Base-by-base conservation (phyloP, 78 protist genomes). In the Cavenderia fasciculata region DNA sequence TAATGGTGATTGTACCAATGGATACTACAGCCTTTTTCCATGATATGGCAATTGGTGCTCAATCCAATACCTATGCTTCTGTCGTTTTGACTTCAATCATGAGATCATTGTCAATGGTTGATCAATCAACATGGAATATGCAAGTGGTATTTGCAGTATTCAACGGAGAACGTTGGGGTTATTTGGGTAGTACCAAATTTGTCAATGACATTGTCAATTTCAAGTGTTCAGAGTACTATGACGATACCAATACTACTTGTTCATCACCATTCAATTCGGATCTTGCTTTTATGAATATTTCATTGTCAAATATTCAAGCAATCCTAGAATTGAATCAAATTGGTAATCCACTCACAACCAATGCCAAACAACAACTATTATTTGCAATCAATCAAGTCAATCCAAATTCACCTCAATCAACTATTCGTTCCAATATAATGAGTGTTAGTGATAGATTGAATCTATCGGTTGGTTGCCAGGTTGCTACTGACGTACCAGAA, bases 1-100 rank as follows among this genome's bases (percentile, higher is more conserved):
- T 86, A 4, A 68, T 86, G 65, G 74, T 86, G 0, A 54, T 74
- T 49, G 27, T 57, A 27, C 93, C 85, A n/a, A 12, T 86, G 16
- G 93, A 86, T 25, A 54, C 82, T 4, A 86, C 85, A 36, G 93
- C 93, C 31, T 70, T 74, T 68, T 86, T 86, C 69, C 93, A 76
- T 54, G 93, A 74, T 29, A 16, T 70, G 1, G 74, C 93, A 18
- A 51, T 33, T 36, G 93, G 93, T 49, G 49, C 93, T 0, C 74
- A 86, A 52, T 33, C 82, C 46, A 36, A 51, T 6, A 44, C 70
- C 3, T 86, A 54, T 11, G 82, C 57, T n/a, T 31, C 23, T 27
- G 49, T 34, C 31, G 65, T 57, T 31, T 27, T 76, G 47, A 6
- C 74, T 21, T 36, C 63, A 14, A 43, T 76, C 0, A 25, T 76